Evolutionary conservation across 1,139 yeast genomes (phyloP).

Genomic region (Chernovozyma sophiae-reginae): DNA sequence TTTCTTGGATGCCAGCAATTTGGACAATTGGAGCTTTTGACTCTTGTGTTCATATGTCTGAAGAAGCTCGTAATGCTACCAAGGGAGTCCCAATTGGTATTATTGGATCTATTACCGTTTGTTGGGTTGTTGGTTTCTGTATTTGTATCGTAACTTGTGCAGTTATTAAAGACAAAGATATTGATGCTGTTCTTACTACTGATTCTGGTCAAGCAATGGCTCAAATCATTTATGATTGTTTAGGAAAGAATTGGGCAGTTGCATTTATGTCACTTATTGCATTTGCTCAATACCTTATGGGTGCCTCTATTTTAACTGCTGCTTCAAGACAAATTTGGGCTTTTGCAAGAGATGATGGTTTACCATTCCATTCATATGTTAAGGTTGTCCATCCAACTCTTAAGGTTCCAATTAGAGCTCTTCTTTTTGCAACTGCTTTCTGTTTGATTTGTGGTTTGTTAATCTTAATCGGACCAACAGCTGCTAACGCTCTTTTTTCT

Average conservation of each 20-base stretch:
- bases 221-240: constrained; percentile 58
- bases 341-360: constrained; percentile 38
- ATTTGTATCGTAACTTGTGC: constrained; percentile 54
- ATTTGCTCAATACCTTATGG: constrained; percentile 64
- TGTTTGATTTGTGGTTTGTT: constrained; percentile 27
- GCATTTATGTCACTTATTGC: constrained; percentile 60
- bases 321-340: constrained; percentile 40
- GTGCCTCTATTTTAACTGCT: constrained; percentile 33
- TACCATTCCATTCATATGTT: constrained; percentile 37
- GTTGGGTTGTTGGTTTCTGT: constrained; percentile 60
- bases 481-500: constrained; percentile 46
- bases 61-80: constrained; percentile 65
- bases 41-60: constrained; percentile 69
- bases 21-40: constrained; percentile 71
- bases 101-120: constrained; percentile 43
- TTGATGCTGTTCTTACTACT: constrained; percentile 37
- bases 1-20: constrained; percentile 62
- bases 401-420: constrained; percentile 31
- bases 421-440: constrained; percentile 25
- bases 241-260: constrained; percentile 69
- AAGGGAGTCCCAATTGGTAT: constrained; percentile 67
- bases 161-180: constrained; percentile 49
- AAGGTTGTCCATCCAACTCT: constrained; percentile 21
- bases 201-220: constrained; percentile 58
- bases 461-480: constrained; percentile 31